Base-by-base conservation (phyloP, 2,329 filamentous ascomycete genomes). In the Sclerotinia trifoliorum region DNA sequence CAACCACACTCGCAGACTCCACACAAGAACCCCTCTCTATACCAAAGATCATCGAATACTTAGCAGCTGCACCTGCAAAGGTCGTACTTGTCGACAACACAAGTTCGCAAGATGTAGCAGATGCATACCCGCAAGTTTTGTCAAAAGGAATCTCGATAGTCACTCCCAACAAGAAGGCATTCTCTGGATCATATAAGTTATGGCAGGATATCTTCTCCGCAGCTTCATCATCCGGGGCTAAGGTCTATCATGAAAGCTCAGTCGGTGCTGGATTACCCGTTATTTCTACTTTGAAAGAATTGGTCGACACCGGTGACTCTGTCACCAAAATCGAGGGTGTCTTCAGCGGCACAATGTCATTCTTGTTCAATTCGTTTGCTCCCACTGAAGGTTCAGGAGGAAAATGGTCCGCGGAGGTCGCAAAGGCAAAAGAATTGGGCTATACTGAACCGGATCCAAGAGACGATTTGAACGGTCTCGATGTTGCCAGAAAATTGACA, bases 81-180 rank as follows among this genome's bases (percentile, higher is more conserved):
- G 88, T 90, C 55, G 84, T 99, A 56, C 83, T 99, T 42, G 89
- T 99, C 73, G 95, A 99, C 85, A 98, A 98, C 83, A 99, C 95
- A 65, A 96, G 92, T 80, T 94, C 92, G 74, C 90, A 94, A 75
- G 89, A 91, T 72, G 85, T 99, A 42, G 95, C 94, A 61, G 86
- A 91, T 70, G 81, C 86, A 42, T 99, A 99, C 80, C 94, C 95
- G 1, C 79, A 85, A 58, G 92, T 96, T 79, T 83, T 99, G 70
- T 85, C 86, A 75, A 87, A 88, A 71, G 94, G 94, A 17, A 89
- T 99, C 79, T 94, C 88, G 80, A 88, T 99, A 75, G 92, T 98
- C 39, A 99, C 95, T 0, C 94, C 95, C 55, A 99, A 98, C 85
- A 99, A 99, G 84, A 99, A 99, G 81, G 94, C 91, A 19, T 99